phyloP scores from a whole-genome alignment of 371 early-diverging fungal genomes.

The Rhizopus arrhizus region DNA sequence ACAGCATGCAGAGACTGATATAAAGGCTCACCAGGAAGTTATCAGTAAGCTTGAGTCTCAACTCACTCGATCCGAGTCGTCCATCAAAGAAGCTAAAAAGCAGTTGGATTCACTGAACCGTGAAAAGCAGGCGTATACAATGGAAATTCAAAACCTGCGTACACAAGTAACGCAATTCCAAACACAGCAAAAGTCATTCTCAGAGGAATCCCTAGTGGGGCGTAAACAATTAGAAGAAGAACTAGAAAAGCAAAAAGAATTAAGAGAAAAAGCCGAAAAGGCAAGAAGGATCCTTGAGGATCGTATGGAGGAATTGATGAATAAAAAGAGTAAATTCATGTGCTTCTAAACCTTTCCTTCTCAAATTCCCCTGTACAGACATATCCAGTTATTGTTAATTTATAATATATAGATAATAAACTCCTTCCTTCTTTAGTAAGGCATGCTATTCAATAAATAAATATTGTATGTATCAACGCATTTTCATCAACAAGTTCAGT shows the following conservation, averaged over 20 bases:
- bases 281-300: conserved; percentile 50
- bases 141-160: conserved; percentile 47
- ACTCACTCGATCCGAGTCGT: conserved; percentile 42
- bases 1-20: conserved; percentile 44
- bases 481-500: background rate
- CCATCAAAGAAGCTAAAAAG: conserved; percentile 43
- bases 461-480: no score
- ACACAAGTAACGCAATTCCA: conserved; percentile 42
- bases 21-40: conserved; percentile 46
- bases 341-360: conserved; percentile 41
- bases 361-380: background rate
- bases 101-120: conserved; percentile 42
- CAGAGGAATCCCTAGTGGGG: conserved; percentile 23
- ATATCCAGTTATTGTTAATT: no score
- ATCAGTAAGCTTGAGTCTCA: conserved; percentile 49
- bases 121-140: conserved; percentile 43
- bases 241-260: conserved; percentile 36
- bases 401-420: no score
- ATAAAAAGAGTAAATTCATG: conserved; percentile 57
- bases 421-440: no score
- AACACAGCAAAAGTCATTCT: conserved; percentile 23
- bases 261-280: conserved; percentile 57
- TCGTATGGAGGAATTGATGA: conserved; percentile 56
- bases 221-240: conserved; percentile 34
- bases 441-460: no score